Conservation (phyloP, 164 flowering plant species). For the Tetracentron sinense region DNA sequence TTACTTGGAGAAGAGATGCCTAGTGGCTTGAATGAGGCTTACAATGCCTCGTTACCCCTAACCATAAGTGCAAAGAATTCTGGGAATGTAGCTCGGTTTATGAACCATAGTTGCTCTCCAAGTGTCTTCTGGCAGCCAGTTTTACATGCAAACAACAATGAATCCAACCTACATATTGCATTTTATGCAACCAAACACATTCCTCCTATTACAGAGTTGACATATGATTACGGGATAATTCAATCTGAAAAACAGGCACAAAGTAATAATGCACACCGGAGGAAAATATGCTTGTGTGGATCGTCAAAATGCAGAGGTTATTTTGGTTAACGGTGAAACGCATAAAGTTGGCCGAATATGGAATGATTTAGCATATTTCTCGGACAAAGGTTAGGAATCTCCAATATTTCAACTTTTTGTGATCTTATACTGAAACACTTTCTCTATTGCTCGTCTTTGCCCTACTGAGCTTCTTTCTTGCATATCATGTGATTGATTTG, state of each 20-base stretch:
- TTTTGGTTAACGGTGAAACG: slow-evolving; percentile 26
- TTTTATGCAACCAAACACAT: slow-evolving; percentile 61
- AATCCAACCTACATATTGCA: slow-evolving; percentile 43
- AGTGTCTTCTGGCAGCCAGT: slow-evolving; percentile 72
- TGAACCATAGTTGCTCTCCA: slow-evolving; percentile 79
- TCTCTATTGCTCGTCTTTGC: not conserved
- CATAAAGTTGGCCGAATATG: not conserved
- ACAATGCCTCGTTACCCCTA: slow-evolving; percentile 30
- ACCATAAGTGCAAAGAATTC: slow-evolving; percentile 43
- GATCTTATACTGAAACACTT: not conserved
- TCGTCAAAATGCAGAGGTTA: slow-evolving; percentile 44
- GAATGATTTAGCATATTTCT: not conserved
- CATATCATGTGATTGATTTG: not conserved
- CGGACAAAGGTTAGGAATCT: slow-evolving; percentile 16
- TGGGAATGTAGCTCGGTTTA: slow-evolving; percentile 77
- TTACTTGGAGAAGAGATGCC: slow-evolving; percentile 26
- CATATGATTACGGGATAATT: slow-evolving; percentile 58
- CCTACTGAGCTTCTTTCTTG: not conserved
- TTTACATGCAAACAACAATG: slow-evolving; percentile 34
- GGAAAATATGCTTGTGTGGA: slow-evolving; percentile 44
- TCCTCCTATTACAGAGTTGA: slow-evolving; percentile 72
- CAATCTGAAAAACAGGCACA: slow-evolving; percentile 14
- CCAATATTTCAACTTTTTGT: not conserved
- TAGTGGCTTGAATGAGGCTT: slow-evolving; percentile 18
- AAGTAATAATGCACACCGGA: slow-evolving; percentile 10